These are phyloP conservation scores for Yamadazyma taylorii DNA, from an alignment of 1,139 yeast genomes.

Conservation along the genomic window DNA sequence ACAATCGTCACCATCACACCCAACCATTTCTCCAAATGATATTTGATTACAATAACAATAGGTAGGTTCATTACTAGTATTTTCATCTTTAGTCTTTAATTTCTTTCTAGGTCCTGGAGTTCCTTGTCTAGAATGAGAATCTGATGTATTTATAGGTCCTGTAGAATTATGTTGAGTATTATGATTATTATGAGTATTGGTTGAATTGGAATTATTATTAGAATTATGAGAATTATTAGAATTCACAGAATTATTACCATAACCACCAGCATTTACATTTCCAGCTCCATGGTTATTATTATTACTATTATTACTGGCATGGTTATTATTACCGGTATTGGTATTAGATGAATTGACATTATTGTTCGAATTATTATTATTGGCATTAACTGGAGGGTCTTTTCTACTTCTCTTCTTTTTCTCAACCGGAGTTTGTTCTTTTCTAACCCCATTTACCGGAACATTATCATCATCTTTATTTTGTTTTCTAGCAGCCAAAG, in stretches of 20 bases:
- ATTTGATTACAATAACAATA: constrained; percentile 96
- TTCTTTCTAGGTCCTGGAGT: constrained; percentile 29
- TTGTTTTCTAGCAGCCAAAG: constrained; percentile 84
- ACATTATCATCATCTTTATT: constrained; percentile 36
- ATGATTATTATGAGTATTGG: neutral
- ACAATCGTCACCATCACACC: constrained; percentile 94
- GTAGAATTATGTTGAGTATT: neutral
- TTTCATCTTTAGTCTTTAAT: constrained; percentile 32
- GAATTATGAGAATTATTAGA: neutral
- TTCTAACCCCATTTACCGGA: constrained; percentile 5
- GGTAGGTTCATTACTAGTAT: constrained; percentile 60
- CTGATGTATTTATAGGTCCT: constrained; percentile 2
- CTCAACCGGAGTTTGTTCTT: constrained; percentile 17
- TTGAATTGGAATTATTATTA: too few relatives aligned
- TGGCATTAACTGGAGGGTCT: constrained; percentile 11
- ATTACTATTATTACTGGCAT: neutral
- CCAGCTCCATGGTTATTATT: neutral
- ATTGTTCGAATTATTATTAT: neutral
- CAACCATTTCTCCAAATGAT: constrained; percentile 98
- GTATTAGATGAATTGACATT: too few relatives aligned
- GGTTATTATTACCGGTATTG: constrained; percentile 3
- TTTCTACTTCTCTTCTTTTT: constrained; percentile 26
- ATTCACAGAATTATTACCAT: too few relatives aligned
- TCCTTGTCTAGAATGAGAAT: constrained; percentile 17
- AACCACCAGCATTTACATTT: neutral